A percentile compares a stretch with the other conserved stretches of the same genome.
Evolutionary conservation across 306 rosid species (phyloP).

Genomic region (Trifolium subterraneum): DNA sequence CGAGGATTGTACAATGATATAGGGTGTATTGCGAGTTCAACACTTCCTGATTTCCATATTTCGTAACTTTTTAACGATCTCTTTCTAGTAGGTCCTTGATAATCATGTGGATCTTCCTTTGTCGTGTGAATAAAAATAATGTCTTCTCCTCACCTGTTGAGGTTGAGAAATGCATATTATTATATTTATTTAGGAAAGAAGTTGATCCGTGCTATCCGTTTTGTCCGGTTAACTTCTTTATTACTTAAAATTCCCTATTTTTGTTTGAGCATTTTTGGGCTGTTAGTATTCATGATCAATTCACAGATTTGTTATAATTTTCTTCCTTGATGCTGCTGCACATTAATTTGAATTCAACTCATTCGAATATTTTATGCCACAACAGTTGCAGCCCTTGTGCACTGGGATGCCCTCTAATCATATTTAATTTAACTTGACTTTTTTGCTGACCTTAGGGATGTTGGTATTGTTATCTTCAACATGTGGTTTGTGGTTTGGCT

Average conservation of each 20-base stretch:
- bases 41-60: conserved; percentile 16
- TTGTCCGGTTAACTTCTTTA: conserved; percentile 32
- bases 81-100: conserved; percentile 11
- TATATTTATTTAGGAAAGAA: conserved; percentile 22
- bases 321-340: conserved; percentile 26
- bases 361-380: not conserved
- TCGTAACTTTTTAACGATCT: not conserved
- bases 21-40: conserved; percentile 1
- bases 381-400: conserved; percentile 16
- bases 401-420: conserved; percentile 21
- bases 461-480: conserved; percentile 71
- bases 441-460: conserved; percentile 67
- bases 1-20: conserved; percentile 11
- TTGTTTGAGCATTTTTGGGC: conserved; percentile 26
- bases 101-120: conserved; percentile 29
- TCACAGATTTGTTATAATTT: conserved; percentile 34
- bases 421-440: conserved; percentile 36
- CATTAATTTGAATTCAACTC: conserved; percentile 27
- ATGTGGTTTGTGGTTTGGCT: conserved; percentile 78
- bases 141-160: conserved; percentile 12
- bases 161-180: conserved; percentile 29
- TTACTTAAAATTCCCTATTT: conserved; percentile 23
- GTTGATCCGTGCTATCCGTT: conserved; percentile 29
- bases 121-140: conserved; percentile 12
- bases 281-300: conserved; percentile 15